These are phyloP conservation scores for Colletotrichum musicola DNA, from an alignment of 2,329 filamentous ascomycete species.

Conservation along the genomic window DNA sequence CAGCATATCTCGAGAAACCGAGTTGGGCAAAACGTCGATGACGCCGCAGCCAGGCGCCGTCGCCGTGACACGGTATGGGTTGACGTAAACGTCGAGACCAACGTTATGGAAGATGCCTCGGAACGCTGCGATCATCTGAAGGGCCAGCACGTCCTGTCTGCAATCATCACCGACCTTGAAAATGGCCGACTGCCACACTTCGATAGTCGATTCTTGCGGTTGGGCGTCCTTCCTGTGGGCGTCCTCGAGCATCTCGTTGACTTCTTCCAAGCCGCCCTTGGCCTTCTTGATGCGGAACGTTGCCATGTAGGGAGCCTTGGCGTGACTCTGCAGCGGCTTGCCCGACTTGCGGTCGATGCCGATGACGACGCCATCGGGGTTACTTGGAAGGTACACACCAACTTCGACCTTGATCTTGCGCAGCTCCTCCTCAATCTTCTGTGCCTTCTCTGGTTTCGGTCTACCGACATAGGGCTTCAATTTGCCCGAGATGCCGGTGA, in stretches of 20 bases:
- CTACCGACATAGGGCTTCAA: conserved; percentile 93
- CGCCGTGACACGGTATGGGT: conserved; percentile 95
- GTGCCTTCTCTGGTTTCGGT: conserved; percentile 96
- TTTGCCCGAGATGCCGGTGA: conserved; percentile 95
- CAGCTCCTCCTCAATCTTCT: conserved; percentile 98
- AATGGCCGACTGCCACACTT: conserved; percentile 99
- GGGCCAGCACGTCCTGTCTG: conserved; percentile 92
- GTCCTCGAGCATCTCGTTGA: conserved; percentile 65
- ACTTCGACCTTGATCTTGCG: conserved; percentile 98
- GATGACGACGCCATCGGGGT: conserved; percentile 96
- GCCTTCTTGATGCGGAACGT: conserved; percentile 96
- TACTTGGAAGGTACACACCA: conserved; percentile 96
- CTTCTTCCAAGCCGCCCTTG: conserved; percentile 65
- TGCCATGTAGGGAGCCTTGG: conserved; percentile 98
- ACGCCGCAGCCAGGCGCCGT: conserved; percentile 98
- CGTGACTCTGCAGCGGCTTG: conserved; percentile 96
- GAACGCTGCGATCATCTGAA: conserved; percentile 99
- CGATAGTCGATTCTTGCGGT: conserved; percentile 72
- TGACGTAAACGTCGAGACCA: conserved; percentile 96
- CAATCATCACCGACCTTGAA: conserved; percentile 99
- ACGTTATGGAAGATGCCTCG: conserved; percentile 96
- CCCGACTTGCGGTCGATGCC: conserved; percentile 98
- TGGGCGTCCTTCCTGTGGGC: conserved; percentile 52
- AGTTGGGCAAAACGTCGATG: conserved; percentile 97
- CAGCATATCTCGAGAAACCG: conserved; percentile 98